Conservation (phyloP, 192 early-diverging fungal genomes). For the Backusella australiensis region DNA sequence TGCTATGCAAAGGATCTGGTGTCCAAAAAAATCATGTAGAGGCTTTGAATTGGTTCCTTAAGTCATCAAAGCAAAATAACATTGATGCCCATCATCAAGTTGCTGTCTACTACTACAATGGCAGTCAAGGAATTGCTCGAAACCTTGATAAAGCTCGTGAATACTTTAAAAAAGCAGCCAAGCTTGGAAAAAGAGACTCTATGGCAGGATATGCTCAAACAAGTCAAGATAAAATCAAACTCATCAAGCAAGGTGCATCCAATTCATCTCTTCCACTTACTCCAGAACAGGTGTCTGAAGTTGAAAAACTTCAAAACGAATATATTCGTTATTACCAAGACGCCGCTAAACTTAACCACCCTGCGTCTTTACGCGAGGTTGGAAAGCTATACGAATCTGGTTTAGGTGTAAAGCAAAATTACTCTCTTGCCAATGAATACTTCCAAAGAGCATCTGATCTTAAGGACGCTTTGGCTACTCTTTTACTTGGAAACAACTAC, state of each 20-base stretch:
- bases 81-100: constrained; percentile 28
- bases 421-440: constrained; percentile 26
- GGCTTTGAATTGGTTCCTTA: constrained; percentile 43
- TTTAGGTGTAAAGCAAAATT: constrained; percentile 27
- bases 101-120: constrained; percentile 34
- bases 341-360: constrained; percentile 33
- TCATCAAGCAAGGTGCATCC: background rate
- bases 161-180: constrained; percentile 35
- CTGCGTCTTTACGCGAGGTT: constrained; percentile 32
- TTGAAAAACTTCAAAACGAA: background rate
- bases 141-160: constrained; percentile 32
- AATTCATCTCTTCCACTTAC: background rate
- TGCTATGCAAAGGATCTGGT: constrained; percentile 40
- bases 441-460: constrained; percentile 38
- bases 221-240: constrained; percentile 12
- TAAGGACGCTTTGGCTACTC: constrained; percentile 28
- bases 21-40: constrained; percentile 22
- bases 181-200: constrained; percentile 21
- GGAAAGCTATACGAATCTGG: constrained; percentile 38
- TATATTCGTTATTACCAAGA: constrained; percentile 33
- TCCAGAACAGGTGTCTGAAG: constrained; percentile 12
- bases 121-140: constrained; percentile 22
- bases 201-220: constrained; percentile 18
- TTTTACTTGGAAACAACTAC: constrained; percentile 37
- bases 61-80: constrained; percentile 28